Evolutionary conservation across 2,329 filamentous ascomycete species (phyloP), one percentile per base, ranked within the genome.

Genomic region (Periconia digitata): DNA sequence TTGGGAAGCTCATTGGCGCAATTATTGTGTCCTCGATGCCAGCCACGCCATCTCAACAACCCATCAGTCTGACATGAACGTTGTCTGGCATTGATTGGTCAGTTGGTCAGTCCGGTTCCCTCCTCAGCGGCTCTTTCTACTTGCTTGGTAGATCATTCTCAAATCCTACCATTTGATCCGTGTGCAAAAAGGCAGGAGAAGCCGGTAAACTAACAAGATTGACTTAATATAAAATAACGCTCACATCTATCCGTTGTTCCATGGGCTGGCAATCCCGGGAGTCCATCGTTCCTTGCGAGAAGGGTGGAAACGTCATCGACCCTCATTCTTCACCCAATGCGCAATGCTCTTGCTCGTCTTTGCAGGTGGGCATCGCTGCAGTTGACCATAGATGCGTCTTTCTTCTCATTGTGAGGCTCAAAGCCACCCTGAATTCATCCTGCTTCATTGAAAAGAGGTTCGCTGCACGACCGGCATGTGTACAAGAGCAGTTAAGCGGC

Each of bases 401-500:
- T 10, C 27, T 32, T 32, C n/a, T 15, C 27, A 32, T 13, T 10
- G 8, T 10, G 27, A 32, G 27, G 27, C 27, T 12, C 27, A 5
- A 4, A 32, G 12, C 27, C 12, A n/a, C n/a, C 27, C 27, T 15
- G 27, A 32, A 13, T 15, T 15, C n/a, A 32, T 15, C 27, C 27
- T 32, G n/a, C 3, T 32, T 15, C 27, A 32, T 5, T 3, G 27
- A 12, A 3, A 32, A 32, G 8, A 32, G n/a, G n/a, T 32, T 15
- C 12, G n/a, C 12, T 32, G 27, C 27, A 15, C 27, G 27, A 32
- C 20, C 8, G 38, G 21, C 20, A 40, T 40, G 21, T 27, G 20
- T 37, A 41, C 46, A 46, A 45, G 43, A 44, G 20, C 40, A 34
- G 43, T 18, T 21, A 46, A 49, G 50, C 20, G 45, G 38, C 35